Conservation (phyloP, 2,329 filamentous ascomycete genomes). For the Fusarium pininemorale region DNA sequence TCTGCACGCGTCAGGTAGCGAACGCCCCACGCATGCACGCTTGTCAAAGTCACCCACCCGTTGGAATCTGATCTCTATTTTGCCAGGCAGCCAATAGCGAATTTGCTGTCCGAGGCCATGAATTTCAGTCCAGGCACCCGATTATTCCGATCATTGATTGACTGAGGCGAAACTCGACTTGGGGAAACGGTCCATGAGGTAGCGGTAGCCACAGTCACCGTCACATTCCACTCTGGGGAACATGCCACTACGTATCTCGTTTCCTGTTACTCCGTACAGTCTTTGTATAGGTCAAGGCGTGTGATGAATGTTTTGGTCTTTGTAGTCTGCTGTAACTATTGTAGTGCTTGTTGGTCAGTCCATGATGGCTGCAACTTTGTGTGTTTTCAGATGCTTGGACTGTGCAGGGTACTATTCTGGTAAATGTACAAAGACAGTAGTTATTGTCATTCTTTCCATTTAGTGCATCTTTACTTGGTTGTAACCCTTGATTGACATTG, state of each 20-base stretch:
- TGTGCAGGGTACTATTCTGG: not conserved
- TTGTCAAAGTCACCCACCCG: not conserved
- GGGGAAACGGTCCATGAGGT: constrained; percentile 7
- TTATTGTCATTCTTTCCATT: not conserved
- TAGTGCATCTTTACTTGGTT: no score
- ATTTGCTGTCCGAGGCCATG: not conserved
- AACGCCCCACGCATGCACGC: constrained; percentile 7
- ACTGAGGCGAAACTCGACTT: constrained; percentile 11
- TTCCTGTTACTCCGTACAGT: not conserved
- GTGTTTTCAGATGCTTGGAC: not conserved
- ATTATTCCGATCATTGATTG: not conserved
- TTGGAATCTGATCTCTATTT: constrained; percentile 16
- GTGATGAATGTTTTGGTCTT: not conserved
- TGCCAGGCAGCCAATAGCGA: constrained; percentile 27
- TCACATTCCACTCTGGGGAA: constrained; percentile 17
- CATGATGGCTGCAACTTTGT: not conserved
- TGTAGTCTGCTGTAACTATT: not conserved
- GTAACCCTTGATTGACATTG: not conserved
- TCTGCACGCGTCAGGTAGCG: not conserved
- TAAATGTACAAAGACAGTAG: not conserved
- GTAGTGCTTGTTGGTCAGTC: not conserved
- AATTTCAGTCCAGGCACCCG: constrained; percentile 17
- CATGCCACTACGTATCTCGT: not conserved
- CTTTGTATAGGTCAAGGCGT: not conserved
- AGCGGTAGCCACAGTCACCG: not conserved